Evolutionary conservation across 2,329 filamentous ascomycete species (phyloP).

Genomic region (Cytospora mali): DNA sequence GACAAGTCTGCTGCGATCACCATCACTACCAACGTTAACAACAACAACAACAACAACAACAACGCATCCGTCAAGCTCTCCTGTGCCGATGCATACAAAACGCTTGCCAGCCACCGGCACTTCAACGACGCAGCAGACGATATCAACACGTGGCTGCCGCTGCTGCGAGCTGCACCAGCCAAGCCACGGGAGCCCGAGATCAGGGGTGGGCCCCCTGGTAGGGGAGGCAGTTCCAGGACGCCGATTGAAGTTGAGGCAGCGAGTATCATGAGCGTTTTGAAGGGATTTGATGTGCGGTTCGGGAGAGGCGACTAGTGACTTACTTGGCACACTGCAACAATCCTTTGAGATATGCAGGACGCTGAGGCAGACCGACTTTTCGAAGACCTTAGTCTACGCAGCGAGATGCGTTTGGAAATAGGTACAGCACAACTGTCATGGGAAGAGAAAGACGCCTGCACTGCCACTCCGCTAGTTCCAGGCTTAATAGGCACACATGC

Average conservation of each 20-base stretch:
- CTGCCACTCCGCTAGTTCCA: background rate
- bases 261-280: constrained; percentile 83
- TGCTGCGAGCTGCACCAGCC: constrained; percentile 62
- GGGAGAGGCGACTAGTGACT: constrained; percentile 43
- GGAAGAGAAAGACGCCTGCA: background rate
- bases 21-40: constrained; percentile 31
- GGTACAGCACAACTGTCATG: background rate
- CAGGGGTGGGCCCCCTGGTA: constrained; percentile 27
- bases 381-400: background rate
- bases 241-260: constrained; percentile 80
- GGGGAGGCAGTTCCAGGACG: constrained; percentile 39
- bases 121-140: constrained; percentile 75
- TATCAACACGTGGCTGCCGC: constrained; percentile 74
- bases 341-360: background rate
- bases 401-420: background rate
- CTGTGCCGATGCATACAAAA: constrained; percentile 79
- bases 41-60: constrained; percentile 28
- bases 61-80: constrained; percentile 48
- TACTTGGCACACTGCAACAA: background rate
- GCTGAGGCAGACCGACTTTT: background rate
- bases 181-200: constrained; percentile 37
- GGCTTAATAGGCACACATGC: background rate
- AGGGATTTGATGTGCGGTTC: constrained; percentile 78
- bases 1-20: constrained; percentile 31
- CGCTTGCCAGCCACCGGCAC: constrained; percentile 73